Conservation (phyloP, 768 basidiomycete genomes). For the Podaxis pistillaris region DNA sequence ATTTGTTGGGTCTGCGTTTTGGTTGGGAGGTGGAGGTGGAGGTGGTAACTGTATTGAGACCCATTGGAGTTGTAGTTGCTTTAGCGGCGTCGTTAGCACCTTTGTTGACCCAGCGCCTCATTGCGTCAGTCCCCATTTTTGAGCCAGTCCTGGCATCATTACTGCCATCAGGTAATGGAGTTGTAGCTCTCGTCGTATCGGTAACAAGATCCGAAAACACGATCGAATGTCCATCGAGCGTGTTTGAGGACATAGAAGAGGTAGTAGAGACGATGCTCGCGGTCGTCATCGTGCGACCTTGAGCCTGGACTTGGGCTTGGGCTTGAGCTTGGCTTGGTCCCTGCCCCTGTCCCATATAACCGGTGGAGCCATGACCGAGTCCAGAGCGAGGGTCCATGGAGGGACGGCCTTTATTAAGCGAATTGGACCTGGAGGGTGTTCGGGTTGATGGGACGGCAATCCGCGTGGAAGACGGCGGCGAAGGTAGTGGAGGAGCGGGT, state of each 20-base stretch:
- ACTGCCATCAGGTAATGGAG: neutral
- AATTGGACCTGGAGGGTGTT: slow-evolving; percentile 22
- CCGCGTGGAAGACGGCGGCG: slow-evolving; percentile 5
- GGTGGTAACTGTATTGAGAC: neutral
- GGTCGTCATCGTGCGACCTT: slow-evolving; percentile 4
- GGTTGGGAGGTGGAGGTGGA: neutral
- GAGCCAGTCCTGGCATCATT: slow-evolving; percentile 3
- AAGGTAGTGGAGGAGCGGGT: slow-evolving; percentile 4
- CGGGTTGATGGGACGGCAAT: slow-evolving; percentile 26
- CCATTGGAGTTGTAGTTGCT: slow-evolving; percentile 21
- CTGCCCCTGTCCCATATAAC: neutral
- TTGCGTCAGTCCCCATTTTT: slow-evolving; percentile 8
- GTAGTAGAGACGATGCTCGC: slow-evolving; percentile 21
- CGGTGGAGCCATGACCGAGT: neutral
- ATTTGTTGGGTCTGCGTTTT: neutral
- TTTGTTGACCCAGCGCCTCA: neutral
- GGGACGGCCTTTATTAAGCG: slow-evolving; percentile 7
- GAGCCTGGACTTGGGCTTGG: slow-evolving; percentile 4
- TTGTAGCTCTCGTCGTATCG: slow-evolving; percentile 30
- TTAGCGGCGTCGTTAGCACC: neutral
- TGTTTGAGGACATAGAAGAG: slow-evolving; percentile 35
- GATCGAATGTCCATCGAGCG: slow-evolving; percentile 39
- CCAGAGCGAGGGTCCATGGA: slow-evolving; percentile 6
- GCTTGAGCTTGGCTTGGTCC: slow-evolving; percentile 2
- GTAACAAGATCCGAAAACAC: slow-evolving; percentile 27